These are phyloP conservation scores for Sclerotinia sclerotiorum DNA, from an alignment of 2,329 filamentous ascomycete species.

Conservation along the genomic window DNA sequence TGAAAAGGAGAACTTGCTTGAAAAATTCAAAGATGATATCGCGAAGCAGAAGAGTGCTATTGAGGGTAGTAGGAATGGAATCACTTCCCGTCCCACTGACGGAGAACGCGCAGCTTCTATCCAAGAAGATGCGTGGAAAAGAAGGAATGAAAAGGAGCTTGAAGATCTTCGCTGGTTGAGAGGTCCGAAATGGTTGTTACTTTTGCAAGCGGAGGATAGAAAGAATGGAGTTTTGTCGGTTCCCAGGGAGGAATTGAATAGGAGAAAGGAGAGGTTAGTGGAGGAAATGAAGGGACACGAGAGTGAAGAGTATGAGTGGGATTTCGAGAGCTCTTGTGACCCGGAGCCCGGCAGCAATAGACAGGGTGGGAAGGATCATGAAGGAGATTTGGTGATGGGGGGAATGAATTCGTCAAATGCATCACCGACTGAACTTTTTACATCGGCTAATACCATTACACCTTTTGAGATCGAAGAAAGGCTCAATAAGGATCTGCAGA, in stretches of 20 bases:
- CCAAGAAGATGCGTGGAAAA: constrained; percentile 5
- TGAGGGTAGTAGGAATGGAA: background rate
- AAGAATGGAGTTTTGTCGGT: constrained; percentile 13
- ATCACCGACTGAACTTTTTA: background rate
- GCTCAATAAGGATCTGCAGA: constrained; percentile 21
- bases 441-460: constrained; percentile 13
- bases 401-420: background rate
- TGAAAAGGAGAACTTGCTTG: constrained; percentile 19
- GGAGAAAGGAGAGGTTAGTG: constrained; percentile 8
- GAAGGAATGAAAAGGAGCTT: background rate
- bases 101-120: background rate
- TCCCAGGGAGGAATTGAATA: constrained; percentile 27
- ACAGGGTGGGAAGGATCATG: constrained; percentile 14
- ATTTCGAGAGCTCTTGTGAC: background rate
- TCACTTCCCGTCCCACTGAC: background rate
- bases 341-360: background rate
- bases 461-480: constrained; percentile 23
- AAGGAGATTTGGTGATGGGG: constrained; percentile 29
- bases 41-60: background rate
- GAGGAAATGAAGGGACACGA: constrained; percentile 8
- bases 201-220: constrained; percentile 7
- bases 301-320: constrained; percentile 26
- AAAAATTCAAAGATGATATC: background rate
- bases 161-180: background rate
- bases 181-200: constrained; percentile 5